A percentile compares a stretch with the other conserved stretches of the same genome.
Evolutionary conservation across 164 flowering plant species (phyloP).

Genomic region (Umbilicus rupestris): DNA sequence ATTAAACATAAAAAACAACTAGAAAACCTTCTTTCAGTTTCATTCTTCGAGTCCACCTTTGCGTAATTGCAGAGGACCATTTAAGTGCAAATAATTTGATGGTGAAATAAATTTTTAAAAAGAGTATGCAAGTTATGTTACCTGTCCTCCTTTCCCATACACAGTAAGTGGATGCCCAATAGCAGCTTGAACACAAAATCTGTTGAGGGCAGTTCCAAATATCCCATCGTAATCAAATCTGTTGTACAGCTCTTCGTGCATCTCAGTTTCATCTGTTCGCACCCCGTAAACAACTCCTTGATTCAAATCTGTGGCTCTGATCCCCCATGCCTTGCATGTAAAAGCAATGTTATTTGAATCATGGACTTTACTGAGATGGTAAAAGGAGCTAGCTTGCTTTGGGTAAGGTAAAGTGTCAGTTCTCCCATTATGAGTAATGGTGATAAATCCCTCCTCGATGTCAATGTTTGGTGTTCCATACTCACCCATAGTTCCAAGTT

Average conservation of each 20-base stretch:
- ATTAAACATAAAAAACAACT: not conserved
- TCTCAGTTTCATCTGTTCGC: conserved; percentile 77
- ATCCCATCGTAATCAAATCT: conserved; percentile 91
- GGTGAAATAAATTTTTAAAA: not conserved
- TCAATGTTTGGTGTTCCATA: conserved; percentile 98
- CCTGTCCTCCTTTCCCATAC: conserved; percentile 99
- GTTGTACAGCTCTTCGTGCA: conserved; percentile 86
- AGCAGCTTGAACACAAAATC: conserved; percentile 91
- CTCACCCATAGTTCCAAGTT: conserved; percentile 98
- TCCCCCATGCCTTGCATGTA: conserved; percentile 97
- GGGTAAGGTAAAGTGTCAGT: conserved; percentile 95
- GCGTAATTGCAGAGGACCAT: not conserved
- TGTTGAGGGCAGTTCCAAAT: conserved; percentile 85
- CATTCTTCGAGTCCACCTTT: not conserved
- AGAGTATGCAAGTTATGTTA: conserved; percentile 14
- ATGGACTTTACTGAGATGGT: conserved; percentile 92
- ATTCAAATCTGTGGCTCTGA: conserved; percentile 88
- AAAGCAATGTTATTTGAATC: conserved; percentile 89
- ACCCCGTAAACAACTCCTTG: conserved; percentile 97
- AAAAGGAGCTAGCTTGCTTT: conserved; percentile 92
- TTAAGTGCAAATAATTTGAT: not conserved
- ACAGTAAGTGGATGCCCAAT: conserved; percentile 99
- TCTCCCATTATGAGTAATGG: conserved; percentile 89
- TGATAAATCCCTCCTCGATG: conserved; percentile 90
- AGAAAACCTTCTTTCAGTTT: not conserved